A percentile compares a stretch with the other conserved stretches of the same genome.
phyloP scores from a whole-genome alignment of 169 alveolate species.

The Plasmodium reichenowi region DNA sequence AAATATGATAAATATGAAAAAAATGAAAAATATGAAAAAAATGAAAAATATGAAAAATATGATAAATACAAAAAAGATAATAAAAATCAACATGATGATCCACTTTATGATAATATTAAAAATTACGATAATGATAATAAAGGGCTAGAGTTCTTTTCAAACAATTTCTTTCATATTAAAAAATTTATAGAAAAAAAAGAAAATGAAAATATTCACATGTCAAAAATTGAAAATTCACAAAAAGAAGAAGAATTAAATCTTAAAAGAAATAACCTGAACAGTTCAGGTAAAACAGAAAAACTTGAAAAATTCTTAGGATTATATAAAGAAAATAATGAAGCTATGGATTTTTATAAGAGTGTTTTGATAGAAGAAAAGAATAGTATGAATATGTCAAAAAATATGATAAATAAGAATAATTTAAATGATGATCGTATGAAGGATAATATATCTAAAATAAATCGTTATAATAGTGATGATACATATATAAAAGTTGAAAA shows the following conservation, averaged over 20 bases:
- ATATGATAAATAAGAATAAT: neutral
- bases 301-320: slow-evolving; percentile 33
- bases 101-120: neutral
- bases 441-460: neutral
- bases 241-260: slow-evolving; percentile 17
- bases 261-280: neutral
- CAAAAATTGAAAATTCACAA: slow-evolving; percentile 46
- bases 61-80: neutral
- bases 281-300: neutral
- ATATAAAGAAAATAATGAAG: slow-evolving; percentile 22
- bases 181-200: slow-evolving; percentile 28
- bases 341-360: slow-evolving; percentile 4
- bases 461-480: neutral
- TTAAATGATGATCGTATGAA: neutral
- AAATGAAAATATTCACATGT: neutral
- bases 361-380: slow-evolving; percentile 3
- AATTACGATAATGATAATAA: slow-evolving; percentile 8
- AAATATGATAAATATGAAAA: neutral
- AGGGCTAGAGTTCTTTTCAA: slow-evolving; percentile 45
- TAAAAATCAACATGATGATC: neutral
- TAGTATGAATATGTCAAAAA: neutral
- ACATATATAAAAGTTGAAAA: neutral
- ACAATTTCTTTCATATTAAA: slow-evolving; percentile 47
- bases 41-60: neutral
- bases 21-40: neutral